Base-by-base conservation (phyloP, 495 filamentous ascomycete species). In the Penicillium cosmopolitanum region DNA sequence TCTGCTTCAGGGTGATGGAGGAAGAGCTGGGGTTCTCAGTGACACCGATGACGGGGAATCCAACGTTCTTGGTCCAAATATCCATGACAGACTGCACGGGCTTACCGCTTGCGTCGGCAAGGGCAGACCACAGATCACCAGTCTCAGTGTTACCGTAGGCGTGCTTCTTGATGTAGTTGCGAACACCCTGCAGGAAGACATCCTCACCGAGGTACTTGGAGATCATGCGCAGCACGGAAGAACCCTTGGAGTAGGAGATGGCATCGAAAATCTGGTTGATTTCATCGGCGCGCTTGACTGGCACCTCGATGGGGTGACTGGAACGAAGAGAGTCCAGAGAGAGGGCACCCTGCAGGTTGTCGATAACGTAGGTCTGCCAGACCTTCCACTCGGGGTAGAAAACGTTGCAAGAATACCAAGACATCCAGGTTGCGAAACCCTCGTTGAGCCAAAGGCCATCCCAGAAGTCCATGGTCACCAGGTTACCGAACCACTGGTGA, bases 381-480 rank as follows among this genome's bases (percentile, higher is more conserved):
- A 97, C 92, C 76, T 97, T 96, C 94, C 95, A 97, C 70, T 97
- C 93, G 3, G 94, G 95, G 77, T 93, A 97, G 81, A 98, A 96
- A 55, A 68, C 76, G 55, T 84, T 82, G 72, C 80, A 82, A 13
- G 80, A 82, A 62, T 83, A 83, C 82, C 82, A 84, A 11, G 80
- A 82, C 80, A 83, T 82, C 96, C 95, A 98, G 23, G 95, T 97
- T 33, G 95, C 95, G 71, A 98, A 98, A 23, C 94, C 94, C 75
- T 98, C 95, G 72, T 98, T 98, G 58, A 98, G 87, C 95, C 95
- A 98, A 31, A 98, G 79, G 33, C 92, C 94, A 75, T 97, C 93
- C 95, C 95, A 98, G 84, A 95, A 98, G 73, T 97, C 94, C 95
- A 98, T 98, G 42, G 95, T 98, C 46, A 98, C 95, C 57, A 98